These are phyloP conservation scores for Phlebiopsis gigantea DNA, from an alignment of 768 basidiomycete genomes.

Conservation along the genomic window DNA sequence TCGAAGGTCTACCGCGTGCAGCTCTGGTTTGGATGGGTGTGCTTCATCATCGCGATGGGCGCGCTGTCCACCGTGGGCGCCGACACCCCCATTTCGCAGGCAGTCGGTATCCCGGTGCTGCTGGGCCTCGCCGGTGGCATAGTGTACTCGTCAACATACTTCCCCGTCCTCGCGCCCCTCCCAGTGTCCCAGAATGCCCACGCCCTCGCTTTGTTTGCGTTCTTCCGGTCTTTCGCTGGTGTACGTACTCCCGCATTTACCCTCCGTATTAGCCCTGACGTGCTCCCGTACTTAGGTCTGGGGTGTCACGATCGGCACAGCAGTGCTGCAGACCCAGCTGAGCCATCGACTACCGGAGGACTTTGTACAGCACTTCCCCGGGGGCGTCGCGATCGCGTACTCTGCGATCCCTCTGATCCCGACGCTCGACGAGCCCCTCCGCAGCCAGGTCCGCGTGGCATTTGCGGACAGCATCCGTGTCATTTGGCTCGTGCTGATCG, in stretches of 20 bases:
- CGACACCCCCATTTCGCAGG: conserved; percentile 14
- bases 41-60: conserved; percentile 31
- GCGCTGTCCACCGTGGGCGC: not conserved
- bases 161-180: conserved; percentile 25
- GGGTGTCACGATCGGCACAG: conserved; percentile 31
- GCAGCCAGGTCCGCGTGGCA: conserved; percentile 23
- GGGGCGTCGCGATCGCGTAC: conserved; percentile 23
- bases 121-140: conserved; percentile 24
- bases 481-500: conserved; percentile 30
- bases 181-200: conserved; percentile 26
- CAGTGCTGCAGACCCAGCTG: conserved; percentile 33
- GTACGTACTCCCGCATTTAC: conserved; percentile 8
- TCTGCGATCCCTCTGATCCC: conserved; percentile 24
- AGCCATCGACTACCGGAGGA: conserved; percentile 21
- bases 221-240: conserved; percentile 13
- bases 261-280: not conserved
- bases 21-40: conserved; percentile 28
- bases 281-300: conserved; percentile 20
- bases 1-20: not conserved
- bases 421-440: conserved; percentile 23
- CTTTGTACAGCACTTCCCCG: conserved; percentile 21
- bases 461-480: conserved; percentile 25
- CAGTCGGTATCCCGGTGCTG: conserved; percentile 24
- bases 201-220: conserved; percentile 28
- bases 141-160: conserved; percentile 7